These are phyloP conservation scores for Tolypocladium sp. DNA, from an alignment of 2,329 filamentous ascomycete species.

Conservation along the genomic window DNA sequence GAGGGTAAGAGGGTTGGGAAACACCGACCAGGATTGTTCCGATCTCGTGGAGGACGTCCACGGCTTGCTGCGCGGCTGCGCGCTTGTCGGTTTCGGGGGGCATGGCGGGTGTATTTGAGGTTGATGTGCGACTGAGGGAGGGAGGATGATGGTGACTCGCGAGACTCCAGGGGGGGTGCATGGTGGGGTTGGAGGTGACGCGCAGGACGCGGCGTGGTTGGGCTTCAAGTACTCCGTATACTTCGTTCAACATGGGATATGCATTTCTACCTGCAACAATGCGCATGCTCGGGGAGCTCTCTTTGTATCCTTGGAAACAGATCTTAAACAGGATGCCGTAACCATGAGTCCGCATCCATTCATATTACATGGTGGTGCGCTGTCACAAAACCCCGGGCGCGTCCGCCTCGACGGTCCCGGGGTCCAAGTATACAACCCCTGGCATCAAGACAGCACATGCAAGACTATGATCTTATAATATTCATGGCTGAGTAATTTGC, in stretches of 20 bases:
- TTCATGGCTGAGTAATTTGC: background rate
- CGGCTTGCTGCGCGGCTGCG: slow-evolving; percentile 69
- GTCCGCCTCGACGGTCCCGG: background rate
- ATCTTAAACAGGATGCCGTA: background rate
- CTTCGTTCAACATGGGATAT: background rate
- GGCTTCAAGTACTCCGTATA: background rate
- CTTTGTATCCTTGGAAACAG: background rate
- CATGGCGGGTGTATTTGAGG: slow-evolving; percentile 12
- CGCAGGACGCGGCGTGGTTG: background rate
- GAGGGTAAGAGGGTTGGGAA: background rate
- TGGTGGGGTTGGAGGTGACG: background rate
- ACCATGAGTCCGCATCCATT: background rate
- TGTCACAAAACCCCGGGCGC: background rate
- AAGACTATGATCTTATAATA: too few species aligned
- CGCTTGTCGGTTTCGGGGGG: slow-evolving; percentile 55
- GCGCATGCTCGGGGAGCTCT: background rate
- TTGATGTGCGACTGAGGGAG: background rate
- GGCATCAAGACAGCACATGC: background rate
- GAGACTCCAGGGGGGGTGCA: background rate
- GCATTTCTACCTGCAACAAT: background rate
- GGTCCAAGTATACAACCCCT: background rate
- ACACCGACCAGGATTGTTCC: slow-evolving; percentile 69
- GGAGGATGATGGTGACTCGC: background rate
- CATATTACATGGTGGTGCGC: background rate
- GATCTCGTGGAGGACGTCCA: slow-evolving; percentile 77